phyloP scores from a whole-genome alignment of 1,284 basidiomycete species.

The Moesziomyces parantarcticus region DNA sequence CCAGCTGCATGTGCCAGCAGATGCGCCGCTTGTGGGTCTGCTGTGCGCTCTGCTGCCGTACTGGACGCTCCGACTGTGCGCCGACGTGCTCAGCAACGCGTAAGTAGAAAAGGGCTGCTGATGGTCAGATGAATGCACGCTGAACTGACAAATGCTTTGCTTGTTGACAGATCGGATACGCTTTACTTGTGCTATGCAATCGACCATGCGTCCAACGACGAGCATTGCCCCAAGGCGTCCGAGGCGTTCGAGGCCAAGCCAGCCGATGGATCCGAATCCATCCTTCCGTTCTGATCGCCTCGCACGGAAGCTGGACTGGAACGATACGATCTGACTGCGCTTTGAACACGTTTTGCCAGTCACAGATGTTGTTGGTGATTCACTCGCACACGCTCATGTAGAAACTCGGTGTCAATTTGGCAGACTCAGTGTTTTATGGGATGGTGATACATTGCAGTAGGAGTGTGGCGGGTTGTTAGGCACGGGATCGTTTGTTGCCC shows the following conservation, averaged over 20 bases:
- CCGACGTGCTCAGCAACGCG: slow-evolving; percentile 83
- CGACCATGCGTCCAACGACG: slow-evolving; percentile 75
- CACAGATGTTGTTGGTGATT: no score
- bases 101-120: slow-evolving; percentile 70
- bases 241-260: slow-evolving; percentile 39
- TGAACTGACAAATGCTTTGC: neutral
- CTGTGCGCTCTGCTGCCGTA: slow-evolving; percentile 83
- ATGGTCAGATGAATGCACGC: neutral
- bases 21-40: slow-evolving; percentile 80
- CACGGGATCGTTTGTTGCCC: slow-evolving; percentile 39
- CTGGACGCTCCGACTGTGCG: slow-evolving; percentile 82
- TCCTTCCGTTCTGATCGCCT: slow-evolving; percentile 32
- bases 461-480: slow-evolving; percentile 6
- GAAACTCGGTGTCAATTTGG: neutral
- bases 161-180: slow-evolving; percentile 73
- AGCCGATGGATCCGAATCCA: slow-evolving; percentile 27
- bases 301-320: neutral
- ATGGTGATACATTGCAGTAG: neutral
- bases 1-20: slow-evolving; percentile 78
- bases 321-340: no score
- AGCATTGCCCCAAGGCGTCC: slow-evolving; percentile 41
- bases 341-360: no score
- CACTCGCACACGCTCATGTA: neutral
- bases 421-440: neutral
- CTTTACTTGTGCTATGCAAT: slow-evolving; percentile 89